phyloP scores from a whole-genome alignment of 2,329 filamentous ascomycete genomes.

The Fusarium mangiferae region DNA sequence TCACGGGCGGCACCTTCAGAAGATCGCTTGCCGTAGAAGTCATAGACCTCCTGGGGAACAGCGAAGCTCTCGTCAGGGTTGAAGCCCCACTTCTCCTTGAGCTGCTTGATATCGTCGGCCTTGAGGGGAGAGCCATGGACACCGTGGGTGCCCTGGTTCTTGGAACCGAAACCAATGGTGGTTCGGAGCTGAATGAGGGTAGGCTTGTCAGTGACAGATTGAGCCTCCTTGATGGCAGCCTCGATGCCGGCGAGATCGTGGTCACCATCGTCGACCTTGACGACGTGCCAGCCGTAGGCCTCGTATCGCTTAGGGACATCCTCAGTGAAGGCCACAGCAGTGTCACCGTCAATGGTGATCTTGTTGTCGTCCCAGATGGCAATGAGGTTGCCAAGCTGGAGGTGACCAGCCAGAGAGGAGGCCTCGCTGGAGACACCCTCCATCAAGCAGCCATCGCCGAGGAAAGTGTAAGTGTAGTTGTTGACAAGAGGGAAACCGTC shows the following conservation, averaged over 20 bases:
- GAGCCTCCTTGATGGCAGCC: constrained; percentile 84
- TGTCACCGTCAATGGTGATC: constrained; percentile 95
- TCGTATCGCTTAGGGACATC: constrained; percentile 95
- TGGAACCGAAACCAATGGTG: constrained; percentile 96
- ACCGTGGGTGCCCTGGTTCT: constrained; percentile 90
- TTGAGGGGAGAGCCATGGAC: constrained; percentile 98
- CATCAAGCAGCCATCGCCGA: constrained; percentile 98
- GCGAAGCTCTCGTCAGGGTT: constrained; percentile 93
- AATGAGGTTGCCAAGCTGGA: constrained; percentile 98
- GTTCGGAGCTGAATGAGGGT: constrained; percentile 96
- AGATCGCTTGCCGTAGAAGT: constrained; percentile 85
- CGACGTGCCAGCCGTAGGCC: constrained; percentile 94
- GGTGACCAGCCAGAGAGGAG: constrained; percentile 90
- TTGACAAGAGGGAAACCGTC: constrained; percentile 89
- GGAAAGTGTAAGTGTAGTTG: constrained; percentile 97
- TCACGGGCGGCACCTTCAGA: constrained; percentile 88
- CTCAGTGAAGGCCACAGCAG: constrained; percentile 95
- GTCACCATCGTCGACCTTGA: constrained; percentile 88
- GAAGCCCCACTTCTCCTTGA: constrained; percentile 97
- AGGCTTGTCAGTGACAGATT: constrained; percentile 94
- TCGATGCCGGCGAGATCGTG: constrained; percentile 88
- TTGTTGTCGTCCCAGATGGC: constrained; percentile 98
- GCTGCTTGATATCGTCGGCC: constrained; percentile 89
- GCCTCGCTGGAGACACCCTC: constrained; percentile 97
- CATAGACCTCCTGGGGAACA: constrained; percentile 95